Base-by-base conservation (phyloP, 1,139 yeast species). In the Geotrichum cucujoidarum region DNA sequence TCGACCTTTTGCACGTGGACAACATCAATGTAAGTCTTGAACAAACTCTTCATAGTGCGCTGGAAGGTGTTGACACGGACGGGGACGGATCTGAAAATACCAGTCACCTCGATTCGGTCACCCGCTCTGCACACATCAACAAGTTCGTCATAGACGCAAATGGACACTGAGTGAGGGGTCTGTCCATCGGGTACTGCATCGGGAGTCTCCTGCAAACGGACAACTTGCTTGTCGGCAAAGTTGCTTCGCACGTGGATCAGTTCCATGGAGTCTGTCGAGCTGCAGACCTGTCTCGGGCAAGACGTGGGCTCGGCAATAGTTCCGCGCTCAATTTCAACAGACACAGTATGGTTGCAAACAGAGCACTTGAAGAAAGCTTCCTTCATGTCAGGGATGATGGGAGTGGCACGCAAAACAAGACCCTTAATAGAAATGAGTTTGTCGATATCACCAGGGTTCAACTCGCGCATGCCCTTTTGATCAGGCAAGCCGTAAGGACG, bases 161-260 rank as follows among this genome's bases (percentile, higher is more conserved):
- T 72, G 11, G 95, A 88, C 48, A 92, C 88, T 11, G 97, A 83
- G 64, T 92, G 98, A 2, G 99, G 98, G 2, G 98, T 92, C 67
- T 92, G 98, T 18, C 99, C 99, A 69, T 88, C 98, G 2, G 98
- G 98, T n/a, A 92, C 95, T 55, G 81, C 74, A 66, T 92, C 98
- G 0, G 98, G 99, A 0, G 98, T 92, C 66, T 92, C 99, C 67
- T 92, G 99, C 41, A 92, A 71, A 61, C 88, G 87, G 55, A 92
- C 81, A 32, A 92, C 92, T 67, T 92, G 99, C 63, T 90, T 92
- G 66, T 92, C 97, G 27, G 95, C 94, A 69, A 92, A 92, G 1
- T 88, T 78, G 29, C 95, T 85, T 59, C 98, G 77, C 64, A 92
- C 92, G 68, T 92, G 98, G 21, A 92, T 77, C 49, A 92, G 72